Conservation (phyloP, 306 rosid species). For the Castanopsis chinensis region DNA sequence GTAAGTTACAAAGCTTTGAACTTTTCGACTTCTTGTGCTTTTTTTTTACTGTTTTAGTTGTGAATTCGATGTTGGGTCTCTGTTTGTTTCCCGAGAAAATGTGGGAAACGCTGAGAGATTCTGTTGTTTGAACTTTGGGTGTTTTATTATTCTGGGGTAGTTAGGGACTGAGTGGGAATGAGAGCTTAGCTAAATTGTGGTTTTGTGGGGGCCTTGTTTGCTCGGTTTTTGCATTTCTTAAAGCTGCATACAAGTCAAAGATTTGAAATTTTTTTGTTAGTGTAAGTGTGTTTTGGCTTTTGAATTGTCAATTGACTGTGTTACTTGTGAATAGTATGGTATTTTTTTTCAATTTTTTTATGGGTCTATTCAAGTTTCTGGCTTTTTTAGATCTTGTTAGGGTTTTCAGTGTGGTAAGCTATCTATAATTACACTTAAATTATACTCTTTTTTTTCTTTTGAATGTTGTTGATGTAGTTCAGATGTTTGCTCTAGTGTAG, state of each 20-base stretch:
- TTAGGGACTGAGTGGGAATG: conserved; percentile 3
- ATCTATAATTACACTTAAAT: neutral
- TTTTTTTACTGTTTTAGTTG: neutral
- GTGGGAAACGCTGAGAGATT: conserved; percentile 21
- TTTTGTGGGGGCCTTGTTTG: conserved; percentile 11
- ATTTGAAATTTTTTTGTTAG: neutral
- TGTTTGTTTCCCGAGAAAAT: conserved; percentile 18
- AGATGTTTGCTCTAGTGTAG: neutral
- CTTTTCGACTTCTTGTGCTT: conserved; percentile 7
- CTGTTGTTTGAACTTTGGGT: conserved; percentile 5
- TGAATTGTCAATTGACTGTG: neutral
- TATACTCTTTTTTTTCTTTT: neutral
- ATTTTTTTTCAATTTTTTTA: neutral
- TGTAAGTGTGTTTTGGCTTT: neutral
- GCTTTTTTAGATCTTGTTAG: conserved; percentile 2
- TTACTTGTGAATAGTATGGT: neutral
- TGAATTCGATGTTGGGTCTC: neutral
- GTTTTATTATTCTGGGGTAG: neutral
- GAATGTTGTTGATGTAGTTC: neutral
- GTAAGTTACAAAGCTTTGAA: neutral
- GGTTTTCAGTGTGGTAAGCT: neutral
- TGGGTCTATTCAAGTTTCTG: neutral
- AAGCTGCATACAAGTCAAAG: conserved; percentile 13
- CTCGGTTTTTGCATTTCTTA: conserved; percentile 14
- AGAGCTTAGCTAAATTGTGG: conserved; percentile 1